A percentile compares a stretch with the other conserved stretches of the same genome.
phyloP scores from a whole-genome alignment of 345 rosid genomes.

The Populus deltoides region DNA sequence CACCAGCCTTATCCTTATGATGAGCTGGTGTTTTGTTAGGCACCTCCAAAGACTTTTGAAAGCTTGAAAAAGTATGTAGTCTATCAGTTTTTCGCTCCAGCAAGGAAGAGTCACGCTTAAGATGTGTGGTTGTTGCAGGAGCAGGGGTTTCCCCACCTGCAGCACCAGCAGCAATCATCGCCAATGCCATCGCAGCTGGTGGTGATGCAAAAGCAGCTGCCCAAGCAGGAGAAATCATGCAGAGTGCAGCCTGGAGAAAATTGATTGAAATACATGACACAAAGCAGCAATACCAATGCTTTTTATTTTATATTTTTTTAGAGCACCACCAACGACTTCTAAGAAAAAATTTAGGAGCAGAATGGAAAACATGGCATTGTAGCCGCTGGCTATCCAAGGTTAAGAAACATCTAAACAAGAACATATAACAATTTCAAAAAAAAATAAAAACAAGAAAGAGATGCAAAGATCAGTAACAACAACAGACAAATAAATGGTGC shows the following conservation, averaged over 20 bases:
- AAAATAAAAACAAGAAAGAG: neutral
- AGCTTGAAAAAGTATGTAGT: slow-evolving; percentile 87
- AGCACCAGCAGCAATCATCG: slow-evolving; percentile 99
- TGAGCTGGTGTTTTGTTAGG: slow-evolving; percentile 54
- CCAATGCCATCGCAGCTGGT: slow-evolving; percentile 99
- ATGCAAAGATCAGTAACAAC: neutral
- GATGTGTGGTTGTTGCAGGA: slow-evolving; percentile 57
- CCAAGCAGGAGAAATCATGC: slow-evolving; percentile 94
- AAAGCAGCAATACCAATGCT: neutral
- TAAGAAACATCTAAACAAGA: neutral
- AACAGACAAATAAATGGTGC: neutral
- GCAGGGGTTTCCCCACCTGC: slow-evolving; percentile 79
- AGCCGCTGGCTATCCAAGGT: slow-evolving; percentile 10
- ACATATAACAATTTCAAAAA: neutral
- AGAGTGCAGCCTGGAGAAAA: slow-evolving; percentile 75
- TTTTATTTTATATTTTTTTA: neutral
- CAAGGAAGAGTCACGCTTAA: slow-evolving; percentile 78
- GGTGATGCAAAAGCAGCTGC: slow-evolving; percentile 99
- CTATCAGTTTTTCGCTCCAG: slow-evolving; percentile 75
- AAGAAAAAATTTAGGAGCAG: neutral
- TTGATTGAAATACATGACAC: neutral
- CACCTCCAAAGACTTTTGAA: slow-evolving; percentile 72
- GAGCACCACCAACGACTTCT: neutral
- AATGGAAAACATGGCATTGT: neutral
- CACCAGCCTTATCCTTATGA: slow-evolving; percentile 94